Conservation (phyloP, 768 basidiomycete species). For the Termitomyces sp. region DNA sequence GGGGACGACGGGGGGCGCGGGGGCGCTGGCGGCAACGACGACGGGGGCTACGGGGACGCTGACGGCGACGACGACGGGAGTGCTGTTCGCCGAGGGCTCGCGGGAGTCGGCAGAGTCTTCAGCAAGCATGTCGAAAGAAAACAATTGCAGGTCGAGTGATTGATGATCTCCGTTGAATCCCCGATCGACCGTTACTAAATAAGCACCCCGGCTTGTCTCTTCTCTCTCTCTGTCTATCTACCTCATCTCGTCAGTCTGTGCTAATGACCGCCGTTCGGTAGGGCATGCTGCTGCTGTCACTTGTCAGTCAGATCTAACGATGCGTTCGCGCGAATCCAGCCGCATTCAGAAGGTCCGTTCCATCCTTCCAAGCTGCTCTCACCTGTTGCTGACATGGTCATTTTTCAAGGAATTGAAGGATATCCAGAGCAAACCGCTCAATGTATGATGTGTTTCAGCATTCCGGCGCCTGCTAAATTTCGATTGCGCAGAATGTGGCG, state of each 20-base stretch:
- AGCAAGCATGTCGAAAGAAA: conserved; percentile 21
- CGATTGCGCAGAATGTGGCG: conserved; percentile 46
- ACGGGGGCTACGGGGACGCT: too few relatives aligned
- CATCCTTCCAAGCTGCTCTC: background rate
- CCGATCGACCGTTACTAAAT: background rate
- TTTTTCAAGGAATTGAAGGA: conserved; percentile 59
- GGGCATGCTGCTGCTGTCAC: too few relatives aligned
- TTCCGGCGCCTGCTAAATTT: conserved; percentile 7
- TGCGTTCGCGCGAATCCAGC: conserved; percentile 26
- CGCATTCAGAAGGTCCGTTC: conserved; percentile 66
- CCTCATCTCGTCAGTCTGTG: background rate
- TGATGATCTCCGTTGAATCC: conserved; percentile 5
- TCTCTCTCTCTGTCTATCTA: background rate
- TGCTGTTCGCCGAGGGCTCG: conserved; percentile 6
- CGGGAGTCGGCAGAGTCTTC: conserved; percentile 24
- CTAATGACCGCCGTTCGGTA: conserved; percentile 28
- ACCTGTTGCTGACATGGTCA: conserved; percentile 1
- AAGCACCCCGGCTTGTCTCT: background rate
- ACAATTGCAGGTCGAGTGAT: background rate
- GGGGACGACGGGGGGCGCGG: conserved; percentile 17
- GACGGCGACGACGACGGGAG: conserved; percentile 2
- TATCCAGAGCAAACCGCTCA: conserved; percentile 56
- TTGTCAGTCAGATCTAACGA: conserved; percentile 23
- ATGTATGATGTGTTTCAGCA: conserved; percentile 33
- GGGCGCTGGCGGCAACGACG: background rate